Base-by-base conservation (phyloP, 2,329 filamentous ascomycete genomes). In the Aspergillus persii region DNA sequence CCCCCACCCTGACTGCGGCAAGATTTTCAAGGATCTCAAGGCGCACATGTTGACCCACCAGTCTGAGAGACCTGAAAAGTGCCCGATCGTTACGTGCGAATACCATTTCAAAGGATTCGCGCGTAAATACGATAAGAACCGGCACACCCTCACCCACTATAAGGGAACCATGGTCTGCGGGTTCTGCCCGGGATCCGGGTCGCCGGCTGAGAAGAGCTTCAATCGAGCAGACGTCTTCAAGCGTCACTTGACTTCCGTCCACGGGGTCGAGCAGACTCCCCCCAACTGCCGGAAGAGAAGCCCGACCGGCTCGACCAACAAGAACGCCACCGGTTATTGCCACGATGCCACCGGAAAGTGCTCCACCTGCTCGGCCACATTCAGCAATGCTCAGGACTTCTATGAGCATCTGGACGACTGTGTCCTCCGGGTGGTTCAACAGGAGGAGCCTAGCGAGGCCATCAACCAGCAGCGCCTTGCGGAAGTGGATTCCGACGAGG, bases 91-190 rank as follows among this genome's bases (percentile, higher is more conserved):
- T 59, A 95, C 88, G 0, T 97, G 93, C 80, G 92, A 96, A 70
- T 97, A 96, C 77, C 89, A 96, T 79, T 80, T 85, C 71, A 96
- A 96, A 78, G 93, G 93, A 3, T 97, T 97, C 71, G 92, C 93
- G 9, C 85, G 93, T 68, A 96, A 96, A 78, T 97, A 97, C 74
- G 93, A 97, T 81, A 96, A 96, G 83, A 96, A 96, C 78, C 83
- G 93, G 49, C 93, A 97, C 75, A 96, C 92, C 4, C 78, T 96
- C 63, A 97, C 93, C 4, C 93, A 97, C 75, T 97, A 96, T 84
- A 96, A 96, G 79, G 93, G 93, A 46, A 96, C 91, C 52, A 96
- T 96, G 93, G 91, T 96, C 27, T 97, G 93, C 72, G 92, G 92
- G 31, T 97, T 96, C 80, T 96, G 93, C 69, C 91, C 92, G 1